phyloP scores from a whole-genome alignment of 306 rosid species.

The Prunus mira region DNA sequence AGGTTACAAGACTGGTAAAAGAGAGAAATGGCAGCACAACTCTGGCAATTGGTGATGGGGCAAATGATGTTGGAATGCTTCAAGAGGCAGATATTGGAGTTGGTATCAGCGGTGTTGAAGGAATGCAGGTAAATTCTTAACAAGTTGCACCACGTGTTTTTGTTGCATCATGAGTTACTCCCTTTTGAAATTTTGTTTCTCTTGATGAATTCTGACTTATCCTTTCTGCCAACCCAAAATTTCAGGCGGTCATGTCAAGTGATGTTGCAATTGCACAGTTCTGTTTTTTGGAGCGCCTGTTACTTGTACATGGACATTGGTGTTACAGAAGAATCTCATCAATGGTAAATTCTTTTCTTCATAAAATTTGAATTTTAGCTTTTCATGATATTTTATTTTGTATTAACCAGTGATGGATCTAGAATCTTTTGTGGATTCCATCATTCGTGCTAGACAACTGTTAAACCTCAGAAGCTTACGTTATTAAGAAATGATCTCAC shows the following conservation, averaged over 20 bases:
- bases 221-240: slow-evolving; percentile 14
- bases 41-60: slow-evolving; percentile 98
- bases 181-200: background rate
- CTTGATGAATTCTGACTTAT: slow-evolving; percentile 5
- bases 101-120: slow-evolving; percentile 97
- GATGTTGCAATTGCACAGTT: slow-evolving; percentile 97
- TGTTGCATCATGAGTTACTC: slow-evolving; percentile 1
- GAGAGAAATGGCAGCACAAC: slow-evolving; percentile 65
- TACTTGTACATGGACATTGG: slow-evolving; percentile 99
- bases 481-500: background rate
- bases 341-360: slow-evolving; percentile 54
- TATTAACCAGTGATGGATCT: background rate
- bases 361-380: background rate
- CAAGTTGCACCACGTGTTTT: background rate
- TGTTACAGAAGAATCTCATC: slow-evolving; percentile 96
- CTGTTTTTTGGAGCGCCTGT: slow-evolving; percentile 82
- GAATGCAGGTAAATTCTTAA: slow-evolving; percentile 82
- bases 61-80: slow-evolving; percentile 99
- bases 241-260: slow-evolving; percentile 97
- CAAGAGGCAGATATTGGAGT: slow-evolving; percentile 99
- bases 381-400: background rate
- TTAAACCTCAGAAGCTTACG: background rate
- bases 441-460: background rate
- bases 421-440: background rate
- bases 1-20: slow-evolving; percentile 89